phyloP scores from a whole-genome alignment of 2,329 filamentous ascomycete species.

The Amylocarpus encephaloides region DNA sequence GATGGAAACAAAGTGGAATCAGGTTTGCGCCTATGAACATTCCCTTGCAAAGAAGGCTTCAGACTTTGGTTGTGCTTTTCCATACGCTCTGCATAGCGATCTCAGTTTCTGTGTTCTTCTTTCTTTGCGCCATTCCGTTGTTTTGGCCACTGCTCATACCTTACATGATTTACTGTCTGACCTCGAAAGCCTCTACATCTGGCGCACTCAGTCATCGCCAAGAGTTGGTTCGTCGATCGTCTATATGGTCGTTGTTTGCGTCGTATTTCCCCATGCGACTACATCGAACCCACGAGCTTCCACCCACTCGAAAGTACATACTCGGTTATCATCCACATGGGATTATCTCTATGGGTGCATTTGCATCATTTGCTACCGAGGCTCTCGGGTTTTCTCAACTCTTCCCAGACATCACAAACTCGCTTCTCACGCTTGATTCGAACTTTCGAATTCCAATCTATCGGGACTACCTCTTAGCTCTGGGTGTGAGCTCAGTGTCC shows the following conservation, averaged over 20 bases:
- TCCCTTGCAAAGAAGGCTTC: slow-evolving; percentile 62
- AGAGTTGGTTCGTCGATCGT: slow-evolving; percentile 64
- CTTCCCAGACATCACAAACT: slow-evolving; percentile 94
- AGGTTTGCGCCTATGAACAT: slow-evolving; percentile 78
- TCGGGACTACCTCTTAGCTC: slow-evolving; percentile 83
- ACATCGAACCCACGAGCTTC: slow-evolving; percentile 75
- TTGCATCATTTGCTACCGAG: slow-evolving; percentile 84
- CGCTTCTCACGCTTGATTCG: slow-evolving; percentile 83
- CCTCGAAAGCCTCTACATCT: slow-evolving; percentile 70
- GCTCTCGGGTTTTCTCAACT: slow-evolving; percentile 79
- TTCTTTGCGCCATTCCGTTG: slow-evolving; percentile 85
- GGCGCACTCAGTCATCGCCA: slow-evolving; percentile 71
- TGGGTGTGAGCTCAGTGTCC: slow-evolving; percentile 84
- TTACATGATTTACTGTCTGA: slow-evolving; percentile 77
- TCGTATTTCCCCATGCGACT: slow-evolving; percentile 87
- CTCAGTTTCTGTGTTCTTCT: slow-evolving; percentile 76
- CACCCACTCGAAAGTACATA: slow-evolving; percentile 83
- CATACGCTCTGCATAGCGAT: slow-evolving; percentile 68
- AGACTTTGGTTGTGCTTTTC: slow-evolving; percentile 71
- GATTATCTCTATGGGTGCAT: slow-evolving; percentile 95
- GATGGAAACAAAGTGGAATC: slow-evolving; percentile 46
- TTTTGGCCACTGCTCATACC: slow-evolving; percentile 73
- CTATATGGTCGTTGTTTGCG: slow-evolving; percentile 82
- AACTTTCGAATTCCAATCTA: slow-evolving; percentile 95
- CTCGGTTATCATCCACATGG: slow-evolving; percentile 97